Evolutionary conservation across 2,329 filamentous ascomycete genomes (phyloP).

Genomic region (Fusarium phyllophilum): DNA sequence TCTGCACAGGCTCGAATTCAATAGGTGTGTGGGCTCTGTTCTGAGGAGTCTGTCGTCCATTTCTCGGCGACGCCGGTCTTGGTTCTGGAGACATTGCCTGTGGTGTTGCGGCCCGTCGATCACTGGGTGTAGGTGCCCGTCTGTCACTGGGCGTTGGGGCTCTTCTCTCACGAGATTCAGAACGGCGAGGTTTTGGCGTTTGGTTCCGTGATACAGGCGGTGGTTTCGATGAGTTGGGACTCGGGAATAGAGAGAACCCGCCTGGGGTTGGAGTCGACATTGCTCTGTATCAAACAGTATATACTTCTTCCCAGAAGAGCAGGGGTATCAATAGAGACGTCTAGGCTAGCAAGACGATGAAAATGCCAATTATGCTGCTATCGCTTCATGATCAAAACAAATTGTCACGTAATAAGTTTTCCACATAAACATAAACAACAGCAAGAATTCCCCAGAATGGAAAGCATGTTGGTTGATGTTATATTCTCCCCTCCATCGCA

Average conservation of each 20-base stretch:
- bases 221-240: slow-evolving; percentile 53
- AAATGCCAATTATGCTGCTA: slow-evolving; percentile 30
- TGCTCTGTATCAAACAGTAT: slow-evolving; percentile 38
- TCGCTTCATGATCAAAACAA: slow-evolving; percentile 40
- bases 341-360: slow-evolving; percentile 18
- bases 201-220: slow-evolving; percentile 51
- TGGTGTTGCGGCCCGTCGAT: slow-evolving; percentile 42
- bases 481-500: slow-evolving; percentile 12
- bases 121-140: slow-evolving; percentile 46
- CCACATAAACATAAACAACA: neutral
- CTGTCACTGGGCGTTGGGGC: slow-evolving; percentile 46
- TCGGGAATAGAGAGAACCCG: slow-evolving; percentile 69
- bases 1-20: slow-evolving; percentile 47
- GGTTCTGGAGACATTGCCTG: slow-evolving; percentile 28
- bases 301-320: slow-evolving; percentile 43
- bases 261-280: slow-evolving; percentile 58
- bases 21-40: slow-evolving; percentile 48
- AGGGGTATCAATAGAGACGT: slow-evolving; percentile 22
- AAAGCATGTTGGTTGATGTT: slow-evolving; percentile 19
- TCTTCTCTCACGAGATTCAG: slow-evolving; percentile 51
- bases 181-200: slow-evolving; percentile 52
- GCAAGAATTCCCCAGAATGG: slow-evolving; percentile 2
- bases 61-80: slow-evolving; percentile 38
- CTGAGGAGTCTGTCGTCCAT: slow-evolving; percentile 48
- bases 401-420: neutral